Evolutionary conservation across 179 eudicot species (phyloP), one percentile per base, ranked within the genome.

Genomic region (Gypsophila paniculata): DNA sequence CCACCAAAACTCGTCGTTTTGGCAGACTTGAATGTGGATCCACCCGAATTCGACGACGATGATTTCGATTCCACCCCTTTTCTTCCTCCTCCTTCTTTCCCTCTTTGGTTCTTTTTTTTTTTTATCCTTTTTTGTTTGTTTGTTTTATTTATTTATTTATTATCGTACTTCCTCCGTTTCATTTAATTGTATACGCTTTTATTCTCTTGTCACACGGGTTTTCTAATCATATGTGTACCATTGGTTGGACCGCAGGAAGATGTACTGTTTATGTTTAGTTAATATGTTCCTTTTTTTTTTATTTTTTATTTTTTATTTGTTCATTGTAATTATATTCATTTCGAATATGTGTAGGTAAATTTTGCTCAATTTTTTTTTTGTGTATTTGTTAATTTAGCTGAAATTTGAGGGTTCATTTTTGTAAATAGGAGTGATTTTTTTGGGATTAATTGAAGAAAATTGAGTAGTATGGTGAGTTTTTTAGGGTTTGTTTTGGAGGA

Each of bases 1-100:
- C 25, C 80, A 0, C 25, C 80, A 22, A 89, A 81, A 74, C 73
- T 77, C 48, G 85, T 90, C n/a, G 84, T 91, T 51, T 55, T 91
- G 65, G 96, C 97, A 2, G 97, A 91, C 86, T 87, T 91, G 18
- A 91, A 91, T 82, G 89, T 80, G 32, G 96, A 90, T 78, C 96
- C 93, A 55, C 86, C 90, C 54, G 96, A 90, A 68, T 46, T 82
- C 64, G 97, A 79, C 1, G 93, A 83, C 36, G 76, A 76, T 21
- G 34, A 61, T 66, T 42, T 42, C 46, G 2, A 29, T 42, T 58
- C 83, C 36, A 39, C 39, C 75, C 65, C 73, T 68, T 19, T 25
- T n/a, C 55, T 69, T 65, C 36, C 70, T 70, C 58, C 73, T 57
- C 68, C 69, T 67, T 70, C 74, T 19, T 38, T 17, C 26, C 23